Evolutionary conservation across 805 yeast species (phyloP).

Genomic region (Wickerhamomyces mucosus): DNA sequence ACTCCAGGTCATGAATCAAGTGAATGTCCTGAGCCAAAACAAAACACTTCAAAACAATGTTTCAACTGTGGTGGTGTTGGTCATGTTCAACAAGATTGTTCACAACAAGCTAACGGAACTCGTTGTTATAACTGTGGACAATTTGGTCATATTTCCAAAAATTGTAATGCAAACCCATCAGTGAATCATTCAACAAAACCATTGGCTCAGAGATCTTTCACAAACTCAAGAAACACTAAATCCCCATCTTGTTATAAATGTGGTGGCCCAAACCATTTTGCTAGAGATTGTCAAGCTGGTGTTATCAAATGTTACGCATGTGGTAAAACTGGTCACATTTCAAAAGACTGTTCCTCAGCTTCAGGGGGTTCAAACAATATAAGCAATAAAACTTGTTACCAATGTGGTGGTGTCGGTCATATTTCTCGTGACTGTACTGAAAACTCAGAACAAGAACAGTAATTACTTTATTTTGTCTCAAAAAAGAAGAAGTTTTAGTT

Average conservation of each 20-base stretch:
- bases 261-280: slow-evolving; percentile 90
- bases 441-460: no score
- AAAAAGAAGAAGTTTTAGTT: no score
- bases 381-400: slow-evolving; percentile 31
- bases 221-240: slow-evolving; percentile 18
- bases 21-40: slow-evolving; percentile 84
- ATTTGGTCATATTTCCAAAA: slow-evolving; percentile 76
- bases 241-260: slow-evolving; percentile 75
- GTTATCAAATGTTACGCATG: slow-evolving; percentile 83
- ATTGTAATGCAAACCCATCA: slow-evolving; percentile 32
- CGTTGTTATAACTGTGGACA: slow-evolving; percentile 77
- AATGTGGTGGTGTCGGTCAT: slow-evolving; percentile 61
- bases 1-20: slow-evolving; percentile 83
- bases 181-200: slow-evolving; percentile 11
- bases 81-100: slow-evolving; percentile 80
- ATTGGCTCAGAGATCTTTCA: slow-evolving; percentile 12
- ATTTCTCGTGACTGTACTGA: slow-evolving; percentile 74
- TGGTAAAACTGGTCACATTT: slow-evolving; percentile 83
- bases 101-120: slow-evolving; percentile 41
- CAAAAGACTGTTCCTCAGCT: slow-evolving; percentile 66
- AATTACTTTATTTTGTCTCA: no score
- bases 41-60: slow-evolving; percentile 79
- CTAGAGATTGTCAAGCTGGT: slow-evolving; percentile 75
- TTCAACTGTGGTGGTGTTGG: slow-evolving; percentile 90
- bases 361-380: slow-evolving; percentile 34